Base-by-base conservation (phyloP, 2,329 filamentous ascomycete species). In the Pseudogymnoascus sp. region DNA sequence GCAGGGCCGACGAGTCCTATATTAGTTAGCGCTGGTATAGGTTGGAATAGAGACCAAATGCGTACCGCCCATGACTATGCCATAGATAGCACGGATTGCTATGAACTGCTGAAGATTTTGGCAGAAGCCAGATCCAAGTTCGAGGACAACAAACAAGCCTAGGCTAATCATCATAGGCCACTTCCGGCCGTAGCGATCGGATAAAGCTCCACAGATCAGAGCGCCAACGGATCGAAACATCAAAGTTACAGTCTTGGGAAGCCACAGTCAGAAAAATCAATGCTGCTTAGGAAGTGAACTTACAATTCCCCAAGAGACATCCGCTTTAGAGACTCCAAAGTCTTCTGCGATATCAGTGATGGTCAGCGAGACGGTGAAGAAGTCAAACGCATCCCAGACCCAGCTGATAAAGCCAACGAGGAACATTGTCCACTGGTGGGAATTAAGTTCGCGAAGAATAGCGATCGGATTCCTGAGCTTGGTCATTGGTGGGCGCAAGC, bases 31-130 rank as follows among this genome's bases (percentile, higher is more conserved):
- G 22, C 22, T 28, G 22, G 43, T 28, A 14, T 50, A n/a, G 43
- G 6, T 10, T n/a, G 43, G 22, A 28, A 50, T 50, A 28, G 43
- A 28, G 43, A n/a, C 12, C 6, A 50, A 50, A 75, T 91, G 86
- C 2, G 92, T 68, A 69, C 90, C 90, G 46, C 90, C 90, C 89
- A 93, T 93, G 70, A 89, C 89, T 24, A 93, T 75, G 41, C 90
- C 90, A 71, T 91, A 93, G 7, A 93, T 76, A 63, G 85, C 84
- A 41, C 90, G 82, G 3, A 90, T 89, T 12, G 86, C 89, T 28
- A 93, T 78, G 71, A 93, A 93, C 24, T 70, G 63, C 16, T 66
- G 60, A 62, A 66, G 67, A 16, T 66, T 70, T 22, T 64, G 59
- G 62, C 64, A 62, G 62, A 67, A 70, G 19, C 67, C 67, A 8